phyloP scores from a whole-genome alignment of 2,329 filamentous ascomycete genomes.

The Trichoderma arundinaceum region DNA sequence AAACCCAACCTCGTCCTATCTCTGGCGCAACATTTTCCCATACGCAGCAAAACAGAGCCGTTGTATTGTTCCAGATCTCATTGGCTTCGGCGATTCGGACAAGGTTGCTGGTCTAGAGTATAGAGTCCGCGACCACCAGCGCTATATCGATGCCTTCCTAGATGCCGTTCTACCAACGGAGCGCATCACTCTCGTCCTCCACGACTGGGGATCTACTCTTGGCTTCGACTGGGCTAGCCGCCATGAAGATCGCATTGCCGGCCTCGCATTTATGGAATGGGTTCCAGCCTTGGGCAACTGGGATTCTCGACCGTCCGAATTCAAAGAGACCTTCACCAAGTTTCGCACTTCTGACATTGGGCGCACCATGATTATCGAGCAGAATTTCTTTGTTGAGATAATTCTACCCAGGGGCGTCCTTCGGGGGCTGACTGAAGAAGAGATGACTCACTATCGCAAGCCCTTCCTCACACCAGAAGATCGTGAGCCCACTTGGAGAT shows the following conservation, averaged over 20 bases:
- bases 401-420: not conserved
- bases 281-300: not conserved
- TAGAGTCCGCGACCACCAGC: conserved; percentile 17
- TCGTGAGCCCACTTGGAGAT: conserved; percentile 12
- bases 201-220: conserved; percentile 18
- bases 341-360: not conserved
- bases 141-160: conserved; percentile 18
- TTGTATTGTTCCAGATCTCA: conserved; percentile 17
- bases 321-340: not conserved
- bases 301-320: not conserved
- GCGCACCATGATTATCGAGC: not conserved
- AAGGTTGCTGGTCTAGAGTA: conserved; percentile 12
- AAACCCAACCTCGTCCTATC: conserved; percentile 21
- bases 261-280: conserved; percentile 13
- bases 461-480: not conserved
- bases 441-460: conserved; percentile 8
- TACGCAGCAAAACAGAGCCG: not conserved
- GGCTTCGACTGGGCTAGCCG: conserved; percentile 16
- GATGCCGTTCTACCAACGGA: not conserved
- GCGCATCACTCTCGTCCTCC: conserved; percentile 9
- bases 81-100: conserved; percentile 13
- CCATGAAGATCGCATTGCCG: conserved; percentile 6
- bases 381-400: conserved; percentile 1
- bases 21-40: conserved; percentile 19
- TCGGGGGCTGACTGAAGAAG: not conserved